A percentile compares a stretch with the other conserved stretches of the same genome.
Conservation (phyloP, 345 rosid genomes). For the Raphanus raphanistrum region DNA sequence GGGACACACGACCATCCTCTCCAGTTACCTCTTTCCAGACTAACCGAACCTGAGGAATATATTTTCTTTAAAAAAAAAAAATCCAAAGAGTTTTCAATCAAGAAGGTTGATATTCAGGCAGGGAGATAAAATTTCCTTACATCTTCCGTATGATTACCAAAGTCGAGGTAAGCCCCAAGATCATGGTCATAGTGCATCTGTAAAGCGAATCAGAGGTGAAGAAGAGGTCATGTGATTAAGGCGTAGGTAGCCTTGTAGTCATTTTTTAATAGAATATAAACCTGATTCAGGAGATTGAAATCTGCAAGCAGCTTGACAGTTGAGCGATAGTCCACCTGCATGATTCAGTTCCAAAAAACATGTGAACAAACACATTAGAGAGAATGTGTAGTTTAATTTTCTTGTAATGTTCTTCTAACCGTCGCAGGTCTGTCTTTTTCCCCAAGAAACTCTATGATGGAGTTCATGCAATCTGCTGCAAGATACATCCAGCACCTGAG, state of each 20-base stretch:
- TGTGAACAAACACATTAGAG: conserved; percentile 1
- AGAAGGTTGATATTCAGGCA: neutral
- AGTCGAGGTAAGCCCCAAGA: conserved; percentile 83
- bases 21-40: conserved; percentile 61
- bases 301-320: conserved; percentile 68
- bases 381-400: neutral
- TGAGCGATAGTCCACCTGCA: conserved; percentile 72
- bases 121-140: conserved; percentile 36
- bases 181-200: conserved; percentile 89
- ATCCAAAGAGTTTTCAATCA: neutral
- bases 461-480: conserved; percentile 82
- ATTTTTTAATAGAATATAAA: conserved; percentile 16
- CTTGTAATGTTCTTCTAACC: conserved; percentile 44
- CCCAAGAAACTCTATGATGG: conserved; percentile 53
- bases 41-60: conserved; percentile 63
- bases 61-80: neutral
- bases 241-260: conserved; percentile 1
- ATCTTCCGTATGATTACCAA: conserved; percentile 89
- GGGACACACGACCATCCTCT: conserved; percentile 47
- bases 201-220: neutral
- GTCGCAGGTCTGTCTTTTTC: conserved; percentile 30
- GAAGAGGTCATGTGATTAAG: neutral
- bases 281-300: conserved; percentile 81
- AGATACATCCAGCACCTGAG: conserved; percentile 98
- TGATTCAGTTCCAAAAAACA: conserved; percentile 14